phyloP scores from a whole-genome alignment of 2,329 filamentous ascomycete species.

The Diplodia seriata region DNA sequence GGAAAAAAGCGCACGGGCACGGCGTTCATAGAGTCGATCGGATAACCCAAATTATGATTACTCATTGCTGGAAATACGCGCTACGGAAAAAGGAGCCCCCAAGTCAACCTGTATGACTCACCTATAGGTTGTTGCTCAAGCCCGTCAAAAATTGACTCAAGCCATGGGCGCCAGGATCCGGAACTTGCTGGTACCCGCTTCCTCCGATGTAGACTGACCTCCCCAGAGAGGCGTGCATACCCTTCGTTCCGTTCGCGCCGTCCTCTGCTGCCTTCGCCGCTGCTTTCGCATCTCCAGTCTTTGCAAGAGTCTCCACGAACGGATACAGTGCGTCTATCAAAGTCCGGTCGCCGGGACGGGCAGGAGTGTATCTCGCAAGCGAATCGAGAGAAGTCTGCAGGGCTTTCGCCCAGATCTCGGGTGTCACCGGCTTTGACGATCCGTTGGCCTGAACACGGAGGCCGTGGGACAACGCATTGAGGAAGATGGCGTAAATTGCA shows the following conservation, averaged over 20 bases:
- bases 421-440: conserved; percentile 54
- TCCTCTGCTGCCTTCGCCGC: conserved; percentile 77
- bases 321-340: conserved; percentile 88
- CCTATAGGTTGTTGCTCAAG: conserved; percentile 49
- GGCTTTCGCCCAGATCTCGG: conserved; percentile 68
- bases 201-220: conserved; percentile 83
- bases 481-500: conserved; percentile 85
- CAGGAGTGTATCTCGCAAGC: conserved; percentile 85
- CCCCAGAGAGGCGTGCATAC: conserved; percentile 89
- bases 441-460: conserved; percentile 61
- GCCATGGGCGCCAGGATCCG: conserved; percentile 78
- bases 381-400: conserved; percentile 73
- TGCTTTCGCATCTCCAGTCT: conserved; percentile 70
- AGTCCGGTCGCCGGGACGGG: conserved; percentile 86
- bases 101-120: conserved; percentile 22
- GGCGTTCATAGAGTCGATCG: conserved; percentile 33
- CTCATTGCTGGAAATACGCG: conserved; percentile 7
- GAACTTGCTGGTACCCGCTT: conserved; percentile 73
- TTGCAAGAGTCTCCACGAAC: conserved; percentile 75
- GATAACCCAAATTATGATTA: conserved; percentile 33
- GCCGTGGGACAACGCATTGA: conserved; percentile 81
- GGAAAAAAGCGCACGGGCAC: conserved; percentile 29
- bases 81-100: conserved; percentile 5
- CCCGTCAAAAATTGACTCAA: conserved; percentile 84
- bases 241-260: conserved; percentile 84